phyloP scores from a whole-genome alignment of 768 basidiomycete genomes.

The Holtermannia corniformis region DNA sequence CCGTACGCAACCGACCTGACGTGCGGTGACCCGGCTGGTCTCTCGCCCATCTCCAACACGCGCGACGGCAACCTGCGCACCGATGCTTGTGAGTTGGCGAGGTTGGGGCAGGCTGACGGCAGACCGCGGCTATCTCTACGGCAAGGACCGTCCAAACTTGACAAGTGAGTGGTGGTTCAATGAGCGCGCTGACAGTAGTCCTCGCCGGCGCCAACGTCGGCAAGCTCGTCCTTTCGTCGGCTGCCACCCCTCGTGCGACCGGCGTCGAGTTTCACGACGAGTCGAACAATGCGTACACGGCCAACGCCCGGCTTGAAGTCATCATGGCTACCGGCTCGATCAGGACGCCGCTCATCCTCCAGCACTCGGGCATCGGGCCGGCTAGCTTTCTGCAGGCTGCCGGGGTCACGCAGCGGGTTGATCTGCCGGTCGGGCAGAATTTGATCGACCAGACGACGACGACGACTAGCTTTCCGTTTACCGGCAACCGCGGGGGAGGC shows the following conservation, averaged over 20 bases:
- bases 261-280: slow-evolving; percentile 28
- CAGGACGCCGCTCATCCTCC: slow-evolving; percentile 30
- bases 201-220: slow-evolving; percentile 27
- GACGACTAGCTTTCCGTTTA: slow-evolving; percentile 17
- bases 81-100: slow-evolving; percentile 24
- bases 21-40: slow-evolving; percentile 27
- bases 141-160: slow-evolving; percentile 21
- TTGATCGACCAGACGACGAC: slow-evolving; percentile 34
- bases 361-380: slow-evolving; percentile 34
- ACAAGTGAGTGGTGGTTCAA: slow-evolving; percentile 9
- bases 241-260: slow-evolving; percentile 18
- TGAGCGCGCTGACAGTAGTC: slow-evolving; percentile 5
- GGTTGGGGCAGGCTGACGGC: background rate
- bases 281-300: slow-evolving; percentile 18
- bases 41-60: slow-evolving; percentile 28
- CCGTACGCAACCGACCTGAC: slow-evolving; percentile 29
- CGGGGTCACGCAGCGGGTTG: slow-evolving; percentile 20
- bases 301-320: slow-evolving; percentile 29
- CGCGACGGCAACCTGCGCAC: slow-evolving; percentile 19
- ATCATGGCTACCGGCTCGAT: slow-evolving; percentile 34
- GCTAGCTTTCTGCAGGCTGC: slow-evolving; percentile 16
- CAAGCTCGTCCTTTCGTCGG: slow-evolving; percentile 18
- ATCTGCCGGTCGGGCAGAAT: slow-evolving; percentile 32
- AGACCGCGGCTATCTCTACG: slow-evolving; percentile 31
- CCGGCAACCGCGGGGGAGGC: slow-evolving; percentile 11